These are phyloP conservation scores for Cyclostephanos invisitatus DNA, from an alignment of 108 stramenopile genomes.

Conservation along the genomic window DNA sequence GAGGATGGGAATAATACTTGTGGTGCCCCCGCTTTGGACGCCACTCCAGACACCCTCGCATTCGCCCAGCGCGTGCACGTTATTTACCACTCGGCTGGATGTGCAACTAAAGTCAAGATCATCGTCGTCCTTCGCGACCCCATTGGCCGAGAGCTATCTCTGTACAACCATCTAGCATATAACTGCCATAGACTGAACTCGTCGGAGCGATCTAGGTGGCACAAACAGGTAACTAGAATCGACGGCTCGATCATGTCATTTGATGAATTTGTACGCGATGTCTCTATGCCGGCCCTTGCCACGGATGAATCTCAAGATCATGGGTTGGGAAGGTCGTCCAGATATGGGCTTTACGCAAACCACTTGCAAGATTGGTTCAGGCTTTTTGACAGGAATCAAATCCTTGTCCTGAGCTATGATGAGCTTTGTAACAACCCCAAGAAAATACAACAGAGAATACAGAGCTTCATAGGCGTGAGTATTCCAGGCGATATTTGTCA, in stretches of 20 bases:
- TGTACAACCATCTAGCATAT: constrained; percentile 20
- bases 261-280: constrained; percentile 13
- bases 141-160: constrained; percentile 19
- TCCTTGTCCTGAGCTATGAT: constrained; percentile 32
- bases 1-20: constrained; percentile 3
- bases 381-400: constrained; percentile 16
- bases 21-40: constrained; percentile 21
- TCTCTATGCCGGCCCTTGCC: constrained; percentile 5
- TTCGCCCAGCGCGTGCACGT: constrained; percentile 17
- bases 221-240: constrained; percentile 13
- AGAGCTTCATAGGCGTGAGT: constrained; percentile 16
- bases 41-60: constrained; percentile 19
- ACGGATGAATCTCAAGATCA: background rate
- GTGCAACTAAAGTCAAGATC: constrained; percentile 18
- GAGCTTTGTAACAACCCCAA: constrained; percentile 7
- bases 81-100: constrained; percentile 4
- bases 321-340: background rate
- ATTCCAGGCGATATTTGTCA: background rate
- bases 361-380: constrained; percentile 23
- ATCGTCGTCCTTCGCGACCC: constrained; percentile 39
- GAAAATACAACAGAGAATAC: constrained; percentile 8
- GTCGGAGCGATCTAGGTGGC: constrained; percentile 12
- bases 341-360: constrained; percentile 16
- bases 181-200: constrained; percentile 1
- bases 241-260: constrained; percentile 32